Evolutionary conservation across 495 filamentous ascomycete genomes (phyloP), one percentile per base, ranked within the genome.

Genomic region (Xylaria castorea): DNA sequence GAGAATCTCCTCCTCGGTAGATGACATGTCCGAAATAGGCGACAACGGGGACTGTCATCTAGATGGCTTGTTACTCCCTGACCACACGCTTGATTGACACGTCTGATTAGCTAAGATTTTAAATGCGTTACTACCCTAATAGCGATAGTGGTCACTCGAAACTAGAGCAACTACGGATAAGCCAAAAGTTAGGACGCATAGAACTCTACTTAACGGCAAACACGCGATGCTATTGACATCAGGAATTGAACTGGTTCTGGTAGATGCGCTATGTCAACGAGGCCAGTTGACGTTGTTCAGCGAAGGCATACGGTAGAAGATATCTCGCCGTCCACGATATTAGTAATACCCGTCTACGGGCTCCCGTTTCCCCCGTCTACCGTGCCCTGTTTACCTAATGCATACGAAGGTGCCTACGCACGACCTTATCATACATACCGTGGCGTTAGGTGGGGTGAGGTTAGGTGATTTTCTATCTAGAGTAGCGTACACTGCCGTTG

Each of bases 381-480:
- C 61, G 36, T 7, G 61, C 27, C 42, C 14, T 50, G 34, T 48
- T 48, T 34, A 66, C 40, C 22, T 20, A 32, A 44, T 64, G 22
- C 18, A 48, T 48, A 66, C 25, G 20, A 66, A 48, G 5, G 16
- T 34, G 25, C 6, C 1, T 50, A 48, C 16, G 38, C 20, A 5
- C 22, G 12, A 63, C 22, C n/a, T 27, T 27, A 27, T 22, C 22
- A 42, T 44, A 38, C 22, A 42, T 30, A 38, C 22, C 22, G 4
- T 61, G 61, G 38, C 22, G n/a, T 44, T n/a, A 63, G n/a, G 11
- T 63, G 61, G 38, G 61, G 61, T 27, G 36, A 38, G 38, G 18
- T 25, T 42, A 12, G 11, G 34, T 44, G 11, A 63, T 5, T 40
- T 62, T 22, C 25, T n/a, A n/a, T n/a, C n/a, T 27, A 16, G 5